Base-by-base conservation (phyloP, 371 early-diverging fungal genomes). In the Rhizopus sp. region DNA sequence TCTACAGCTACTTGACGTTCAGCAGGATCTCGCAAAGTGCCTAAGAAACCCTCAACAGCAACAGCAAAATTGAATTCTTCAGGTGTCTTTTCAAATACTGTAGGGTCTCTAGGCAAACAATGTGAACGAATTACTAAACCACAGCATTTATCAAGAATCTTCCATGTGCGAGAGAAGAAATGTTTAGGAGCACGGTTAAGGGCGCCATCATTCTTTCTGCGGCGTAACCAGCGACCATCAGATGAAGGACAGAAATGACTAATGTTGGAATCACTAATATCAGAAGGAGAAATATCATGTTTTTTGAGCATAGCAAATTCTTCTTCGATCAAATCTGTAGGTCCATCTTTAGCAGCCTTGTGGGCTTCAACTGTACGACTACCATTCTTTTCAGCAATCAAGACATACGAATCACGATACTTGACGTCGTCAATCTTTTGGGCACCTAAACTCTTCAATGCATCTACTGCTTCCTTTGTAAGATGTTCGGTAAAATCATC, bases 1-100 rank as follows among this genome's bases (percentile, higher is more conserved):
- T 91, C 92, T 0, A 89, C 88, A 1, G 88, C 89, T 35, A 92
- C 76, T 69, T 91, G 91, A 17, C 92, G 86, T 66, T 93, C 93
- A 9, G 93, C 94, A 6, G 95, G 92, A 55, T 94, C 93, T 7
- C 76, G 63, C 37, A 90, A 83, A 49, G 69, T 71, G 7, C 81
- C 84, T 60, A 93, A 72, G 53, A 90, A 85, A 45, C 75, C 69
- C 59, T 93, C 93, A 1, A 93, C 88, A 39, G 84, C 87, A 39
- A 91, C 60, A 2, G 91, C 93, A 78, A 86, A 84, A 67, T 84
- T 88, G 74, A 83, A 85, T 55, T 93, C 93, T 44, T 93, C 92
- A 0, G 93, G 83, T 0, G 95, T 93, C 73, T 88, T 90, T 63
- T 93, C 93, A 35, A 87, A 85, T 5, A 93, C 86, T 3, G 89